Evolutionary conservation across 768 basidiomycete species (phyloP), one percentile per base, ranked within the genome.

Genomic region (Agaricus subrufescens): DNA sequence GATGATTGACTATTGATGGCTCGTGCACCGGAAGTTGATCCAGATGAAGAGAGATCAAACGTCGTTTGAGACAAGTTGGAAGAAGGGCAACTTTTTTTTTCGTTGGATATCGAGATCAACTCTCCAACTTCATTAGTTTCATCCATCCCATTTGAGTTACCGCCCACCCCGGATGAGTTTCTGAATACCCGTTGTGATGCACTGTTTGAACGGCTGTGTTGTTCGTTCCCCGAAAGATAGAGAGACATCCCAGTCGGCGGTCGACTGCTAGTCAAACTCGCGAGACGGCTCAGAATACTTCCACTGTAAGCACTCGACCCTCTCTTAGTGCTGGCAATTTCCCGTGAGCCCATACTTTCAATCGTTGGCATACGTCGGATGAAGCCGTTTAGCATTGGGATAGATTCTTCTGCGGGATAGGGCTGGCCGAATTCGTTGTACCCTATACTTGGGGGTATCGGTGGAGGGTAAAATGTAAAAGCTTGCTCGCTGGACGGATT

Each of bases 351-450:
- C 67, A 90, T 75, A 43, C 82, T 84, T 66, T 90, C 87, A 58
- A 91, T 91, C 29, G 89, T 91, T 19, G 87, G 84, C 89, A 91
- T 89, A 39, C 89, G 85, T 50, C 79, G 75, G 44, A 91, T 77
- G 62, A 75, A 80, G 25, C 79, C 75, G 52, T 87, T 86, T 54
- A 91, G 71, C 48, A 91, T 75, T 5, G 76, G 77, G 30, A 89
- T 72, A 52, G 79, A 75, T 55, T 79, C 75, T 39, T 81, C 81
- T 23, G 75, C 72, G 19, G 73, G 72, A 61, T 76, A 77, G 3
- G 76, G 76, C 26, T 70, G 66, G 2, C 75, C 77, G 47, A 77
- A 78, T 59, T 81, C 80, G 63, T 81, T 76, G 59, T 76, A 77
- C 0, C 73, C 74, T 38, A 77, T 63, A 11, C 67, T 58, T 6